Base-by-base conservation (phyloP, 345 rosid species). In the Citrus hindsii region DNA sequence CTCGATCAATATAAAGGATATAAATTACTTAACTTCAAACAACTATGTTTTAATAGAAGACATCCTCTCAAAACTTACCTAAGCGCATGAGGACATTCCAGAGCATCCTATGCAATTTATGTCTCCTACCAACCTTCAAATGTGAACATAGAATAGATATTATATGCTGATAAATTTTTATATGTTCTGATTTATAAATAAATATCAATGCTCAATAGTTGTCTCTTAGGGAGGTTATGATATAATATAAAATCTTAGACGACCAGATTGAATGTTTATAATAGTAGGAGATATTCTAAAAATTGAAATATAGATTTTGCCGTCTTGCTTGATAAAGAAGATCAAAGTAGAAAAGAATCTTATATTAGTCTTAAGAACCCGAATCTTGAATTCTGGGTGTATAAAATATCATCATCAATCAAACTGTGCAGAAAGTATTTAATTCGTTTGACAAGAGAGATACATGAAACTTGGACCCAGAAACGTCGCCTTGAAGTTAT, bases 201-300 rank as follows among this genome's bases (percentile, higher is more conserved):
- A 71, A 9, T 71, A 51, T 48, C 32, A 63, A 16, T 63, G 77
- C 61, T 63, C 42, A 63, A 46, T 60, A 63, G 77, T 64, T 63
- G 69, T 64, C 66, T 28, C 61, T 46, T 19, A 30, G 42, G 4
- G 7, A 48, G 9, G 30, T 33, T 10, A 42, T 27, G 6, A 63
- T 33, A 30, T 5, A 69, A 27, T 22, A 56, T 73, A 18, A 16
- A 55, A 27, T 71, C 40, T 19, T 32, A 32, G 28, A 56, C 13
- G 38, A 24, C 22, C 25, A 27, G 68, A 22, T 4, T 62, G 38
- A 60, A 74, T 9, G 38, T 9, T 62, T 42, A 42, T 62, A 63
- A 74, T 60, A 40, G 14, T 24, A 25, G 53, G 24, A 38, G 32
- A 3, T 73, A 59, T 74, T 74, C 22, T 56, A 56, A 35, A 40